Conservation (phyloP, 768 basidiomycete species). For the Mycena floridula region DNA sequence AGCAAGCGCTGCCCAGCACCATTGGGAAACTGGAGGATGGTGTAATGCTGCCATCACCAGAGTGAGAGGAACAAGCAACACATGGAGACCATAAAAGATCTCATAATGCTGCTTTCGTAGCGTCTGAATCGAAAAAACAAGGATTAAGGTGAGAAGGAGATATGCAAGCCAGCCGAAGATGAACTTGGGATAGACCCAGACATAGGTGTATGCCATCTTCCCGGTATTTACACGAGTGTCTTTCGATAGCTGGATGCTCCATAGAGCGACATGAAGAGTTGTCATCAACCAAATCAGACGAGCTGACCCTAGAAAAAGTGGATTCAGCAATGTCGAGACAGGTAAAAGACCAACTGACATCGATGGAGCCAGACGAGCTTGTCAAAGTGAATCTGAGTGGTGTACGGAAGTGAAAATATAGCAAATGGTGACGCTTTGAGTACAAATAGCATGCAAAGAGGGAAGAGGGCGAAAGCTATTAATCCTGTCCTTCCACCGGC, state of each 20-base stretch:
- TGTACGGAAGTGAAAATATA: no score
- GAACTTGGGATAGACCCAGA: constrained; percentile 57
- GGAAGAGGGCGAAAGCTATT: no score
- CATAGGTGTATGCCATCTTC: constrained; percentile 39
- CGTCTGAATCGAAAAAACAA: constrained; percentile 43
- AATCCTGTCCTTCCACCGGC: no score
- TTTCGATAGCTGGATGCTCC: constrained; percentile 59
- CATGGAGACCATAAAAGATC: constrained; percentile 59
- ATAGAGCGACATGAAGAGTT: constrained; percentile 54
- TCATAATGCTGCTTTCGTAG: constrained; percentile 53
- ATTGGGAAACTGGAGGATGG: constrained; percentile 59
- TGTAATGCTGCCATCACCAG: constrained; percentile 59
- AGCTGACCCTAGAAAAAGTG: constrained; percentile 68
- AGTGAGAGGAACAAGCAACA: constrained; percentile 57
- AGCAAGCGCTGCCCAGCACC: constrained; percentile 58
- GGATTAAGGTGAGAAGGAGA: constrained; percentile 30
- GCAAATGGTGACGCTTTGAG: no score
- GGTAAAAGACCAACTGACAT: not conserved
- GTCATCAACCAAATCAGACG: constrained; percentile 63
- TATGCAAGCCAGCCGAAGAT: constrained; percentile 52
- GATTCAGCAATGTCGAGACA: constrained; percentile 63
- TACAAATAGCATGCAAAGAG: no score
- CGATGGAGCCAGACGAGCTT: no score
- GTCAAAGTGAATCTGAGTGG: no score
- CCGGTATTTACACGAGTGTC: constrained; percentile 41